phyloP scores from a whole-genome alignment of 169 alveolate genomes.

The Cryptosporidium viatorum region DNA sequence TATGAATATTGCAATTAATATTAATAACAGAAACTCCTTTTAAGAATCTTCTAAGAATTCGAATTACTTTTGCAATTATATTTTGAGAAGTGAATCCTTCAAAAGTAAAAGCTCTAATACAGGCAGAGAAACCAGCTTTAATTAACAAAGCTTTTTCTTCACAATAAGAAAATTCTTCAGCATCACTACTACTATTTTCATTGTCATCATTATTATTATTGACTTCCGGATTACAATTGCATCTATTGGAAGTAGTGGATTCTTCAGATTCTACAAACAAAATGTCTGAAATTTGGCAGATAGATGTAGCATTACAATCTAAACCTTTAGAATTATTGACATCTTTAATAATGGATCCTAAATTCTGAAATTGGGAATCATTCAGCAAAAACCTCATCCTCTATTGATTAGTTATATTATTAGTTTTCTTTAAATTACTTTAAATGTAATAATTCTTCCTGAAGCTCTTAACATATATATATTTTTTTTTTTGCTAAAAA shows the following conservation, averaged over 20 bases:
- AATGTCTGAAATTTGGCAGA: conserved; percentile 36
- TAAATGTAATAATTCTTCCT: neutral
- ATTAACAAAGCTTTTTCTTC: conserved; percentile 30
- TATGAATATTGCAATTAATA: conserved; percentile 30
- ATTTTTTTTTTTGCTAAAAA: neutral
- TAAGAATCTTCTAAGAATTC: conserved; percentile 28
- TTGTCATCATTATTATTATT: neutral
- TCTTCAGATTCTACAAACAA: conserved; percentile 38
- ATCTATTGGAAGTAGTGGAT: neutral
- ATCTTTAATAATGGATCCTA: conserved; percentile 37
- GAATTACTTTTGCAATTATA: conserved; percentile 26
- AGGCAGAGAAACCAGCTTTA: conserved; percentile 31
- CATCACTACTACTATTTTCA: neutral
- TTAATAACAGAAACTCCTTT: neutral
- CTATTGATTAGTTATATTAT: neutral
- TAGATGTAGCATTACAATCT: conserved; percentile 23
- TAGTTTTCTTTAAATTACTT: neutral
- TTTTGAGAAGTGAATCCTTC: conserved; percentile 7
- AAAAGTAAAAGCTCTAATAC: conserved; percentile 5
- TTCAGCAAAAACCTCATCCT: conserved; percentile 4
- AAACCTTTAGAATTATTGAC: conserved; percentile 1
- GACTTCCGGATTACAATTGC: neutral
- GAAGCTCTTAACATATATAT: neutral
- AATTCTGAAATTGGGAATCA: conserved; percentile 26
- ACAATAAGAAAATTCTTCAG: conserved; percentile 1